A percentile compares a stretch with the other conserved stretches of the same genome.
phyloP scores from a whole-genome alignment of 768 basidiomycete genomes.

The Postia placenta region DNA sequence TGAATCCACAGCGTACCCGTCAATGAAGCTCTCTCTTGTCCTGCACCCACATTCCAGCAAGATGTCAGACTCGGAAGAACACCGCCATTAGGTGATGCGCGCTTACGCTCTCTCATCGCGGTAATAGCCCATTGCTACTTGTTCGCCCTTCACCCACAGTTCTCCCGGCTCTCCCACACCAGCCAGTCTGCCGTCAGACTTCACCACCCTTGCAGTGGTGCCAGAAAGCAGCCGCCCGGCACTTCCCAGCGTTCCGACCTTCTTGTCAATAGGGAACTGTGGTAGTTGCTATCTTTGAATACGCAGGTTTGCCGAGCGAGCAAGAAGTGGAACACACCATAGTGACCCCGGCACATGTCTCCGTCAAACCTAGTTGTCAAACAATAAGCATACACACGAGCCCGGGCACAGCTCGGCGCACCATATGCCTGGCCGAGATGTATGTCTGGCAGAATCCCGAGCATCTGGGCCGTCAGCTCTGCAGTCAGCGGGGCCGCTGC shows the following conservation, averaged over 20 bases:
- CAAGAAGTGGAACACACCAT: slow-evolving; percentile 40
- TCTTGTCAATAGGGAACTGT: slow-evolving; percentile 11
- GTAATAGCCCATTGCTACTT: slow-evolving; percentile 30
- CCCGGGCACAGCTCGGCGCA: slow-evolving; percentile 10
- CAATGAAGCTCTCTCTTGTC: slow-evolving; percentile 60
- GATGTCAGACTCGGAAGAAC: neutral
- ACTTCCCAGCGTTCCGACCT: slow-evolving; percentile 16
- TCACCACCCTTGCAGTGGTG: slow-evolving; percentile 36
- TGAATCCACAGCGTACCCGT: slow-evolving; percentile 36
- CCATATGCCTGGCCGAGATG: slow-evolving; percentile 60
- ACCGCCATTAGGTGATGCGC: neutral
- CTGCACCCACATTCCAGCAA: slow-evolving; percentile 25
- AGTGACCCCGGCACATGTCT: slow-evolving; percentile 46
- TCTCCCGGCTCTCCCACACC: slow-evolving; percentile 39
- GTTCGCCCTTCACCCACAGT: slow-evolving; percentile 37
- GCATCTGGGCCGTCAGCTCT: slow-evolving; percentile 33
- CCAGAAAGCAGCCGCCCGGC: slow-evolving; percentile 39
- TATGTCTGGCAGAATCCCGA: slow-evolving; percentile 44
- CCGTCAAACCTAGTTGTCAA: slow-evolving; percentile 58
- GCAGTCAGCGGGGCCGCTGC: slow-evolving; percentile 32
- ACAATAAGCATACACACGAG: neutral
- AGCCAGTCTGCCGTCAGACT: slow-evolving; percentile 37
- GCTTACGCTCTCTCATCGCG: slow-evolving; percentile 10
- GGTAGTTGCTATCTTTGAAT: slow-evolving; percentile 33
- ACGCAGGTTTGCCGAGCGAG: slow-evolving; percentile 19